Percentiles rank a stretch among this genome's conserved stretches.
phyloP scores from a whole-genome alignment of 306 rosid genomes.

The Lithocarpus polystachyus region DNA sequence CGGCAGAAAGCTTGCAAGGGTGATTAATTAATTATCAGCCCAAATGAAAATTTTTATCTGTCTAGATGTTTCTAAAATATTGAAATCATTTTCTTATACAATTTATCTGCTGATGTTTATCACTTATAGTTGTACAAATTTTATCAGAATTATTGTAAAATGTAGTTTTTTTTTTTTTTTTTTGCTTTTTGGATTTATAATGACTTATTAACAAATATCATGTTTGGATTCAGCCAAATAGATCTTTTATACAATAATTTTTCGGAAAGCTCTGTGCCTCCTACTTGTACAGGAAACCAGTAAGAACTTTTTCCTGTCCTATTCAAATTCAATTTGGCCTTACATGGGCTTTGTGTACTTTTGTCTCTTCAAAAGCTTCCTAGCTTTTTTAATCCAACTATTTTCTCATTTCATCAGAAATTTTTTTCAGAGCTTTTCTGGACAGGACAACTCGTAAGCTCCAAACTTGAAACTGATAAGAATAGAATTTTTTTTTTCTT shows the following conservation, averaged over 20 bases:
- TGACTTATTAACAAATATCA: not conserved
- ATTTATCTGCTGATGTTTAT: too few species aligned
- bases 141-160: too few species aligned
- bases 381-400: not conserved
- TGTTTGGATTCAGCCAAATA: not conserved
- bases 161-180: not conserved
- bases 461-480: not conserved
- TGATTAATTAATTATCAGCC: too few species aligned
- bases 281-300: slow-evolving; percentile 2
- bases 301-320: not conserved
- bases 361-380: not conserved
- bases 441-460: slow-evolving; percentile 18
- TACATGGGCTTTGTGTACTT: not conserved
- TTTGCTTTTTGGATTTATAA: not conserved
- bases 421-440: slow-evolving; percentile 9
- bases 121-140: too few species aligned
- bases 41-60: too few species aligned
- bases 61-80: too few species aligned
- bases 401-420: slow-evolving; percentile 11
- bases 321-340: not conserved
- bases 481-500: not conserved
- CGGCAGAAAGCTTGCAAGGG: too few species aligned
- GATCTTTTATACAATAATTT: slow-evolving; percentile 32
- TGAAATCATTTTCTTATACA: too few species aligned
- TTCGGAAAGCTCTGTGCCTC: not conserved